Evolutionary conservation across 345 rosid species (phyloP).

Genomic region (Passiflora organensis): DNA sequence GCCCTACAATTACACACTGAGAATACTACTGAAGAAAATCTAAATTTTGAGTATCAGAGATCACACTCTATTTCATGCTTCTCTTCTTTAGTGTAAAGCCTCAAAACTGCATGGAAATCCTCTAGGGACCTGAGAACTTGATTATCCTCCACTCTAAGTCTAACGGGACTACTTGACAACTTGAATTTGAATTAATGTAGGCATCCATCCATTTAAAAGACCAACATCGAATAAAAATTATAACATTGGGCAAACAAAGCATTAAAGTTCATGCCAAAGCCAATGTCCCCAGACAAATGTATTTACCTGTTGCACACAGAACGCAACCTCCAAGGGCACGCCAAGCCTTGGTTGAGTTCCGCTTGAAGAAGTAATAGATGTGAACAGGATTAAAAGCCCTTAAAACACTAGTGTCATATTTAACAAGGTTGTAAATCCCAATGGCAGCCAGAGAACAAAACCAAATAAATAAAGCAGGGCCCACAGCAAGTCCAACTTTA

Average conservation of each 20-base stretch:
- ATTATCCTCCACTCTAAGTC: too few relatives aligned
- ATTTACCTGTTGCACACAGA: conserved; percentile 91
- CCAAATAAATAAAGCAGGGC: conserved; percentile 96
- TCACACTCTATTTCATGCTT: too few relatives aligned
- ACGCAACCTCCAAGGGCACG: conserved; percentile 96
- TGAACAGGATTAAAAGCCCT: conserved; percentile 89
- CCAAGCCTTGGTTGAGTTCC: conserved; percentile 87
- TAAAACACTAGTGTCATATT: conserved; percentile 66
- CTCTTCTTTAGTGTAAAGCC: too few relatives aligned
- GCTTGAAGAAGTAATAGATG: conserved; percentile 80
- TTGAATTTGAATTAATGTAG: neutral
- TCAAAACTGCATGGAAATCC: too few relatives aligned
- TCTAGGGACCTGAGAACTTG: too few relatives aligned
- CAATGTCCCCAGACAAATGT: conserved; percentile 10
- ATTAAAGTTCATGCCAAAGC: neutral
- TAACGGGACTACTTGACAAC: neutral
- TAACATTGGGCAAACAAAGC: neutral
- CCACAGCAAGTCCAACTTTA: conserved; percentile 90
- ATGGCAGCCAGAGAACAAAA: conserved; percentile 90
- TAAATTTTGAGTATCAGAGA: too few relatives aligned
- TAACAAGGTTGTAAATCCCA: conserved; percentile 81
- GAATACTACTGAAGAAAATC: too few relatives aligned
- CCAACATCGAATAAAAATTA: neutral
- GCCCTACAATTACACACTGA: neutral
- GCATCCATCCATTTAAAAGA: neutral